A percentile compares a stretch with the other conserved stretches of the same genome.
Evolutionary conservation across 768 basidiomycete genomes (phyloP).

Genomic region (Lepiota brunneoincarnata): DNA sequence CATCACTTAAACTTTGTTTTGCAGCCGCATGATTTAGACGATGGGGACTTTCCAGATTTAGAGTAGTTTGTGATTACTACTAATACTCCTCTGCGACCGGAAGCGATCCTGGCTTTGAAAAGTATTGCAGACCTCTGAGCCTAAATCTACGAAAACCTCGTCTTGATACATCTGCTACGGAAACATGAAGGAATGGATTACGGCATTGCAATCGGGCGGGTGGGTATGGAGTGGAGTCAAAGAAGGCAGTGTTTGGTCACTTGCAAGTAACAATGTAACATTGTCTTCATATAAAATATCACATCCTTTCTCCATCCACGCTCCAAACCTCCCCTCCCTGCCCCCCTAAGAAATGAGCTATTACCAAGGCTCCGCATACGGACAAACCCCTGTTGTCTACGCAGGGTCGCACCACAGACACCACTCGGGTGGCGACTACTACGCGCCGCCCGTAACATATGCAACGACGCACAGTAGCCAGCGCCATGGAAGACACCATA

Average conservation of each 20-base stretch:
- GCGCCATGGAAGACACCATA: conserved; percentile 7
- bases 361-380: conserved; percentile 8
- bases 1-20: conserved; percentile 10
- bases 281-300: background rate
- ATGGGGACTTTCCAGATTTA: conserved; percentile 83
- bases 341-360: background rate
- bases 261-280: background rate
- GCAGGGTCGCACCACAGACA: background rate
- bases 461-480: conserved; percentile 4
- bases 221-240: conserved; percentile 6
- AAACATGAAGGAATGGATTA: background rate
- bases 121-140: background rate
- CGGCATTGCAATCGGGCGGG: background rate
- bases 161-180: background rate
- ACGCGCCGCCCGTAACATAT: conserved; percentile 5
- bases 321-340: background rate
- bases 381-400: conserved; percentile 2
- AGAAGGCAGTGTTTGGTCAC: conserved; percentile 1
- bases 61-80: conserved; percentile 40
- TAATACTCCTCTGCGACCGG: too few relatives aligned
- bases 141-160: background rate
- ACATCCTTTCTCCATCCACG: background rate
- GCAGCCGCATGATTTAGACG: conserved; percentile 90
- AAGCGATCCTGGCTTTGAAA: background rate
- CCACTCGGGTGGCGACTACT: background rate